phyloP scores from a whole-genome alignment of 441 rosid species.

The Adansonia gregorii region DNA sequence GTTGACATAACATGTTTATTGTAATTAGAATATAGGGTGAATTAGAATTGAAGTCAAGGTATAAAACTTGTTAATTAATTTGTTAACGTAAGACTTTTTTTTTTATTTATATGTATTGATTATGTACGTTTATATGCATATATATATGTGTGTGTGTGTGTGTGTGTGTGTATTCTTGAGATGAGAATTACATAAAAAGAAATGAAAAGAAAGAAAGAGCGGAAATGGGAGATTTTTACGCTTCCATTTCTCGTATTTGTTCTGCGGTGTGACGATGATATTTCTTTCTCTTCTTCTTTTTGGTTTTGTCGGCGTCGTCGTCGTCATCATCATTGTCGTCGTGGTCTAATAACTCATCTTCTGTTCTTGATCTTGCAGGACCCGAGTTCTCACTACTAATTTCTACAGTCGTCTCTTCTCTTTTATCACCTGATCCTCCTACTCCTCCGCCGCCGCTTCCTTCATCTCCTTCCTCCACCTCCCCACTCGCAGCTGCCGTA shows the following conservation, averaged over 20 bases:
- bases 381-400: slow-evolving; percentile 96
- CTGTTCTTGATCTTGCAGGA: slow-evolving; percentile 82
- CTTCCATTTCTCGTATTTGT: slow-evolving; percentile 96
- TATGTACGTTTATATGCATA: too few relatives aligned
- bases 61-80: too few relatives aligned
- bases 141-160: too few relatives aligned
- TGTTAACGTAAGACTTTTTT: too few relatives aligned
- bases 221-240: slow-evolving; percentile 49
- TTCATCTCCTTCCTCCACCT: slow-evolving; percentile 59
- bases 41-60: neutral
- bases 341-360: slow-evolving; percentile 70
- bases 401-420: slow-evolving; percentile 71
- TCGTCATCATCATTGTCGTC: slow-evolving; percentile 53
- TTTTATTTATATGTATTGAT: too few relatives aligned
- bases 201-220: neutral
- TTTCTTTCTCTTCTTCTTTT: slow-evolving; percentile 92
- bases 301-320: slow-evolving; percentile 54
- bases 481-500: slow-evolving; percentile 40
- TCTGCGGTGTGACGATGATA: slow-evolving; percentile 94
- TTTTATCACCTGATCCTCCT: slow-evolving; percentile 42
- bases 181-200: too few relatives aligned
- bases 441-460: slow-evolving; percentile 57
- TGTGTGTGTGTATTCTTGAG: too few relatives aligned
- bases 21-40: neutral
- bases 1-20: neutral